Evolutionary conservation across 2,329 filamentous ascomycete species (phyloP), one percentile per base, ranked within the genome.

Genomic region (Cladophialophora chaetospira): DNA sequence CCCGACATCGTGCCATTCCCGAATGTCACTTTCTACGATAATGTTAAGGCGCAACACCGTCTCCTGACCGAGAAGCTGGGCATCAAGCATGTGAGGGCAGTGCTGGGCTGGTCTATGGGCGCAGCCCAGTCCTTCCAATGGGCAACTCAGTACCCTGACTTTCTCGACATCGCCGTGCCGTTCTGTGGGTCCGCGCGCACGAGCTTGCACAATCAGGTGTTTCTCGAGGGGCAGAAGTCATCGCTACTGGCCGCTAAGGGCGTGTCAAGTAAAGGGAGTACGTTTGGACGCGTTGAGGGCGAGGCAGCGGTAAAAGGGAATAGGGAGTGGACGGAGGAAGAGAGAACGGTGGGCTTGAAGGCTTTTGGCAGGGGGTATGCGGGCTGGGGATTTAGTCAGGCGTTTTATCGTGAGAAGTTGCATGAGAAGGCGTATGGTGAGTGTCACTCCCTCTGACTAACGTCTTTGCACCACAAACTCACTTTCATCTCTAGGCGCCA

Each of bases 311-410:
- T 23, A 17, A 48, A 46, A 26, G 40, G 25, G 3, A 53, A 33
- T 13, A 69, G 75, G 10, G 66, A 69, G 0, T 87, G 85, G 79
- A 79, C 74, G 2, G 71, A 73, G 0, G 76, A 82, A 48, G 80
- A 87, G 61, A 80, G 70, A 45, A 73, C 76, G 13, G 73, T 76
- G 17, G 85, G 83, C 0, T 68, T 93, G 36, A 91, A 87, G 66
- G 88, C 89, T 0, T 82, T 93, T 55, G 88, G 82, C 0, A 79
- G 88, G 42, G 88, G 85, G 0, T 94, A 94, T 71, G 88, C 89
- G 1, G 89, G 88, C 0, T 94, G 83, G 76, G 89, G 89, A 0
- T 88, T 93, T 66, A 88, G 84, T 49, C 88, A 92, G 66, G 80
- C 87, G 0, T 93, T 92, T 66, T 93, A 93, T 66, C 80, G 89